These are phyloP conservation scores for Fusarium guadeloupense DNA, from an alignment of 2,329 filamentous ascomycete species.

Conservation along the genomic window DNA sequence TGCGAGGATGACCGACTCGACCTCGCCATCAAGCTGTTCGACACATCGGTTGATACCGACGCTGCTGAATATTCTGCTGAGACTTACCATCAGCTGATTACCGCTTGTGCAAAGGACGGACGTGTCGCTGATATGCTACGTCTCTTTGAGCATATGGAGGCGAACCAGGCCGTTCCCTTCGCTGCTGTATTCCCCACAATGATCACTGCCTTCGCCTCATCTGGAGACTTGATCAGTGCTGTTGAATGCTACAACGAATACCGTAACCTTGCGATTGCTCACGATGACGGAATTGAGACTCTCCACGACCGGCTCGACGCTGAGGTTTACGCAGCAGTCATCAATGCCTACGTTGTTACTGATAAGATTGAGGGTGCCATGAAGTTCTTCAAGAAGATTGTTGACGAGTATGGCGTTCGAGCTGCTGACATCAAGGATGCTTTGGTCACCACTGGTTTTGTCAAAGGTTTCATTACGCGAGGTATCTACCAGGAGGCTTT, in stretches of 20 bases:
- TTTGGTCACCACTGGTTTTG: slow-evolving; percentile 77
- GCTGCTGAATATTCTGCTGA: slow-evolving; percentile 77
- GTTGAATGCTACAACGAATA: slow-evolving; percentile 98
- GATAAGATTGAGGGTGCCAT: slow-evolving; percentile 83
- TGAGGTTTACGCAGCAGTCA: slow-evolving; percentile 88
- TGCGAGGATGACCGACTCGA: slow-evolving; percentile 87
- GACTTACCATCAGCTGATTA: slow-evolving; percentile 86
- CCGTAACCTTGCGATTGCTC: slow-evolving; percentile 83
- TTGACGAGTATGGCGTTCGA: slow-evolving; percentile 67
- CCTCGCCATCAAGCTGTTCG: slow-evolving; percentile 86
- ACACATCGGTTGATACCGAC: slow-evolving; percentile 73
- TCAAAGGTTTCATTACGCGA: slow-evolving; percentile 78
- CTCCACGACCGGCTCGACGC: slow-evolving; percentile 79
- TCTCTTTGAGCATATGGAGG: slow-evolving; percentile 92
- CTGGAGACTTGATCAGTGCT: slow-evolving; percentile 84
- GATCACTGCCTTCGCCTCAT: slow-evolving; percentile 90
- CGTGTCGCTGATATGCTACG: slow-evolving; percentile 88
- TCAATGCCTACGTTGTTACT: slow-evolving; percentile 86
- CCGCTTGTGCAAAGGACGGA: slow-evolving; percentile 84
- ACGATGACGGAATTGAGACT: slow-evolving; percentile 77
- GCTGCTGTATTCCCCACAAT: slow-evolving; percentile 89
- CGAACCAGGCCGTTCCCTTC: slow-evolving; percentile 75
- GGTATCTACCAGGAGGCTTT: slow-evolving; percentile 79
- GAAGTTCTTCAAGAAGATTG: slow-evolving; percentile 85
- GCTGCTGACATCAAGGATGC: slow-evolving; percentile 73